Evolutionary conservation across 2,329 filamentous ascomycete genomes (phyloP).

Genomic region (Arthrobotrys iridis): DNA sequence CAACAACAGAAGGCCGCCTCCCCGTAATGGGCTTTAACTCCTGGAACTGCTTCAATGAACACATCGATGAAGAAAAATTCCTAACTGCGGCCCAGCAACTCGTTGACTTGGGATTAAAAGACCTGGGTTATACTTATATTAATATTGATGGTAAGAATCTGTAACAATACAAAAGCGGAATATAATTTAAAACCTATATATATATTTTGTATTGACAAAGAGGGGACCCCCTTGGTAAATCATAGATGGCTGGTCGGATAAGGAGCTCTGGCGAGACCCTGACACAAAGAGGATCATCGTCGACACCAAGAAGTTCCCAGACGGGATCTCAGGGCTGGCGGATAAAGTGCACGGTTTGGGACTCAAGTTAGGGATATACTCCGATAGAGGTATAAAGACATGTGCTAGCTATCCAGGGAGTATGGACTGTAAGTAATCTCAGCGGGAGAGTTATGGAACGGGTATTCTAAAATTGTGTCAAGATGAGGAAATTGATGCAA

Average conservation of each 20-base stretch:
- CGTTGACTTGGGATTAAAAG: constrained; percentile 66
- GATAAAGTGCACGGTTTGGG: constrained; percentile 68
- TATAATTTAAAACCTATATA: background rate
- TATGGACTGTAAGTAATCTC: constrained; percentile 68
- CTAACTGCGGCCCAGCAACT: constrained; percentile 65
- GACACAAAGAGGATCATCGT: constrained; percentile 64
- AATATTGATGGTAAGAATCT: constrained; percentile 62
- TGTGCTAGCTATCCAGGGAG: constrained; percentile 70
- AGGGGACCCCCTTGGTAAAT: background rate
- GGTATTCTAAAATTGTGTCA: no score
- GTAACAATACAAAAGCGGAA: background rate
- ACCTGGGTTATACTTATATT: constrained; percentile 69
- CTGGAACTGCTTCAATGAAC: constrained; percentile 68
- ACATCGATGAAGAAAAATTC: constrained; percentile 67
- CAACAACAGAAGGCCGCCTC: constrained; percentile 56
- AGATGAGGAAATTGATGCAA: constrained; percentile 50
- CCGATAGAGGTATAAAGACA: constrained; percentile 66
- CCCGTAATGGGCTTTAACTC: constrained; percentile 66
- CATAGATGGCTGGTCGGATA: constrained; percentile 69
- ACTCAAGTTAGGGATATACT: constrained; percentile 73
- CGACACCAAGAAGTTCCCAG: constrained; percentile 67
- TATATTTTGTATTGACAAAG: background rate
- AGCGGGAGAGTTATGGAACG: no score
- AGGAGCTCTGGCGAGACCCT: constrained; percentile 62
- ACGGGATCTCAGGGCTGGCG: constrained; percentile 68